phyloP scores from a whole-genome alignment of 345 rosid genomes.

The Populus simonii region DNA sequence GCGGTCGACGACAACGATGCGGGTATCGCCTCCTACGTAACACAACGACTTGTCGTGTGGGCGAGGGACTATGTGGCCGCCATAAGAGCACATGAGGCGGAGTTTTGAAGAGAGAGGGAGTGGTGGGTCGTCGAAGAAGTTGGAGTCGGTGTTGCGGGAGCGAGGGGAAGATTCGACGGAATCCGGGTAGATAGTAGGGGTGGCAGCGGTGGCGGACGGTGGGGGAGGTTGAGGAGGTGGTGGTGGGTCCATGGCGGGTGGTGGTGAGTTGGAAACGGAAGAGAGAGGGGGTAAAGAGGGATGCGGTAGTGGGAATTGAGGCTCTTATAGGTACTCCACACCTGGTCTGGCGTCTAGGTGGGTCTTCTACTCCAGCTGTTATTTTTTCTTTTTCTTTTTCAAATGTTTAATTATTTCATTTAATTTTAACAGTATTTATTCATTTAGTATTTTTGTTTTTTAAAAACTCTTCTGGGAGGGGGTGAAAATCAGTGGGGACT shows the following conservation, averaged over 20 bases:
- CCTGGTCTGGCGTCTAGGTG: too few species aligned
- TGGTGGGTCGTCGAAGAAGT: conserved; percentile 52
- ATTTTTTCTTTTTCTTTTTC: too few species aligned
- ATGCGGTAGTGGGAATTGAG: too few species aligned
- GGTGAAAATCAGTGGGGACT: too few species aligned
- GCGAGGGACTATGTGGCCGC: conserved; percentile 85
- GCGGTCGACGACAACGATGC: conserved; percentile 85
- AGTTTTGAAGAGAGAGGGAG: conserved; percentile 49
- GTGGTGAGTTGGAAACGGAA: conserved; percentile 8
- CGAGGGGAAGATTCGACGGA: conserved; percentile 75
- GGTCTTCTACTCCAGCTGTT: conserved; percentile 8
- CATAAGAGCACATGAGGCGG: conserved; percentile 92
- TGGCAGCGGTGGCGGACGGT: neutral
- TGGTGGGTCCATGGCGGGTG: conserved; percentile 21
- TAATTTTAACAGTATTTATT: too few species aligned
- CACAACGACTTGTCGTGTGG: conserved; percentile 87
- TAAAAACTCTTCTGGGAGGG: too few species aligned
- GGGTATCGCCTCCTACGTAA: conserved; percentile 87
- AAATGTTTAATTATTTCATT: too few species aligned
- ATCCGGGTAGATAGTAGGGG: conserved; percentile 36
- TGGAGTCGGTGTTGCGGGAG: conserved; percentile 68
- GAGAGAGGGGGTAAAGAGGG: neutral
- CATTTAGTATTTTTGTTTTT: too few species aligned
- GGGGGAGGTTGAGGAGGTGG: conserved; percentile 22
- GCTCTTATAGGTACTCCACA: too few species aligned